phyloP scores from a whole-genome alignment of 1,284 basidiomycete genomes.

The Cronartium ribicola region DNA sequence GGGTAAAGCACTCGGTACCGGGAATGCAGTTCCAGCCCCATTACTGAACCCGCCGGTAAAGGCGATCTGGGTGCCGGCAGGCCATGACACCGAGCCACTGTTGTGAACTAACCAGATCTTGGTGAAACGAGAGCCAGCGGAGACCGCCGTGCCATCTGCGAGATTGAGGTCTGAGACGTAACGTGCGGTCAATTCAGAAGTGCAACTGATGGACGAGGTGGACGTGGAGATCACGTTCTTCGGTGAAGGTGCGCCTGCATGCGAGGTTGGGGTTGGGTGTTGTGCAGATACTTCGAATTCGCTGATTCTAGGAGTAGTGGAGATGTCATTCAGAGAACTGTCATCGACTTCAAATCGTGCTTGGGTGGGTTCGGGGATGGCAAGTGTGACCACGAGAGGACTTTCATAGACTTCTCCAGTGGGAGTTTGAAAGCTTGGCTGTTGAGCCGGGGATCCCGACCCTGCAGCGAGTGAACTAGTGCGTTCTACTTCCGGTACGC shows the following conservation, averaged over 20 bases:
- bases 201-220: not conserved
- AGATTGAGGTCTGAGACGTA: constrained; percentile 68
- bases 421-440: no score
- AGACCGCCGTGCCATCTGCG: constrained; percentile 68
- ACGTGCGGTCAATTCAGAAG: constrained; percentile 55
- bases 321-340: no score
- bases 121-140: constrained; percentile 74
- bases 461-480: no score
- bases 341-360: not conserved
- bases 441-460: no score
- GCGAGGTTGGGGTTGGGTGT: not conserved
- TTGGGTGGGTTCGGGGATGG: not conserved
- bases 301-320: not conserved
- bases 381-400: not conserved
- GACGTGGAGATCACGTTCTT: not conserved
- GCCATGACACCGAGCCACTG: constrained; percentile 63
- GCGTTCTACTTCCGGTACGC: no score
- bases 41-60: constrained; percentile 65
- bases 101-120: constrained; percentile 74
- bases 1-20: constrained; percentile 58
- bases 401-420: no score
- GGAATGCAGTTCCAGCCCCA: constrained; percentile 51
- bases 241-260: not conserved
- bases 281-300: not conserved
- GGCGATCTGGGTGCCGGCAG: constrained; percentile 61